Base-by-base conservation (phyloP, 331 rosid genomes). In the Malus hybrid region DNA sequence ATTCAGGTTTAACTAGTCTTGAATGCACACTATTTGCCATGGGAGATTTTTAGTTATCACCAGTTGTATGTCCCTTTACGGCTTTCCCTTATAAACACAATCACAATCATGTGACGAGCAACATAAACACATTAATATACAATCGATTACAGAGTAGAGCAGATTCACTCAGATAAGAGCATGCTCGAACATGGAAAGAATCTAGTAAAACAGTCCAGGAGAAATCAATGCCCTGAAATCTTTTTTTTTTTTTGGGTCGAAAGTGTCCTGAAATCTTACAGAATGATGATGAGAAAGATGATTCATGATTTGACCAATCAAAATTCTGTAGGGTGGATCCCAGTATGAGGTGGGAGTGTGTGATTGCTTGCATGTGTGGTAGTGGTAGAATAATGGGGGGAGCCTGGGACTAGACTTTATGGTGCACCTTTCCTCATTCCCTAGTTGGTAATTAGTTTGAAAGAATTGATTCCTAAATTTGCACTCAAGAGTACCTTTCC, bases 311-410 rank as follows among this genome's bases (percentile, higher is more conserved):
- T 75, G 80, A 66, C 69, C 69, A 39, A 16, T 6, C 10, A 11
- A 73, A 83, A 59, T 39, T 42, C 27, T 54, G 66, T 39, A 10
- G 65, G 74, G 57, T 46, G 61, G 80, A 71, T 56, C 69, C 81
- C 71, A 29, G 10, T 20, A 27, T 72, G 67, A 68, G 72, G 27
- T 77, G 76, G 59, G 31, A 22, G 63, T 7, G 36, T 39, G 28
- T 66, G 65, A 63, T 75, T 67, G 32, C 79, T 62, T 72, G 75
- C 70, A 73, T 67, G 60, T 82, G n/a, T 52, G 59, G 8, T 39
- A 39, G 76, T 52, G 73, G 59, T 50, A 63, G 14, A 50, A 62
- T 54, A 29, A 55, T 74, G 82, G 73, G 16, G 24, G 82, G 59
- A 27, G 24, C 56, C n/a, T 20, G 59, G 48, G 56, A 39, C 44